Percentiles rank a stretch among this genome's conserved stretches.
Evolutionary conservation across 2,329 filamentous ascomycete species (phyloP).

Genomic region (Myotisia sp.): DNA sequence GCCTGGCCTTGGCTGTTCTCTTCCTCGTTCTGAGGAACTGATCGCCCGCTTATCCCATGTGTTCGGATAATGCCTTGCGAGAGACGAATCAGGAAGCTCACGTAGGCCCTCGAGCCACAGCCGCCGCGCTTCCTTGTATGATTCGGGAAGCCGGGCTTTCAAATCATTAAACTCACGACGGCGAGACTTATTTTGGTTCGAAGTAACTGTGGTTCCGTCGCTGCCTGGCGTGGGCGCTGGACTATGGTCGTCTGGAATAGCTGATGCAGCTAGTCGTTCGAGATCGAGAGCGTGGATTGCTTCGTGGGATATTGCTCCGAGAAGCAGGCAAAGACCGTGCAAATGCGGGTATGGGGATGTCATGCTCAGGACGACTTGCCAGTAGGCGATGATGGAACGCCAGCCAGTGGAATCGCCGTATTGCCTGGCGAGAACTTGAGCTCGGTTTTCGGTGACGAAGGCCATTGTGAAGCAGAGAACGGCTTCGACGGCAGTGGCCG

Average conservation of each 20-base stretch:
- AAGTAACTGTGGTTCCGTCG: slow-evolving; percentile 25
- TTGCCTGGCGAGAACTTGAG: slow-evolving; percentile 24
- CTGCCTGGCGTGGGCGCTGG: slow-evolving; percentile 29
- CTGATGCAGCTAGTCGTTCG: slow-evolving; percentile 29
- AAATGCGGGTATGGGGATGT: slow-evolving; percentile 28
- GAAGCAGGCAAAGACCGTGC: slow-evolving; percentile 30
- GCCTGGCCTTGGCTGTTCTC: slow-evolving; percentile 20
- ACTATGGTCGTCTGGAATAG: slow-evolving; percentile 27
- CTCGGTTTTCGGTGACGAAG: slow-evolving; percentile 31
- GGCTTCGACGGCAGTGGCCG: slow-evolving; percentile 30
- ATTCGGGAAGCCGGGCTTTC: slow-evolving; percentile 27
- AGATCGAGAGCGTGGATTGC: slow-evolving; percentile 32
- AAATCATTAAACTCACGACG: slow-evolving; percentile 29
- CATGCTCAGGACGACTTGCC: slow-evolving; percentile 30
- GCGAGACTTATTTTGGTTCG: slow-evolving; percentile 25
- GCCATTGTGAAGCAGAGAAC: slow-evolving; percentile 36
- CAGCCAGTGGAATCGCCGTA: slow-evolving; percentile 30
- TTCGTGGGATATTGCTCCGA: slow-evolving; percentile 35
- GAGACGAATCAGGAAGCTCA: slow-evolving; percentile 27
- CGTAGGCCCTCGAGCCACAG: slow-evolving; percentile 32
- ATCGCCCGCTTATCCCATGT: slow-evolving; percentile 32
- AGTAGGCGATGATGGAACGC: slow-evolving; percentile 35
- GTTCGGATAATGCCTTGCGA: slow-evolving; percentile 28
- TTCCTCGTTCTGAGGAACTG: slow-evolving; percentile 25
- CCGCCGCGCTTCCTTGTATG: slow-evolving; percentile 28